Evolutionary conservation across 106 monocot genomes (phyloP), one percentile per base, ranked within the genome.

Genomic region (Phalaenopsis aphrodite): DNA sequence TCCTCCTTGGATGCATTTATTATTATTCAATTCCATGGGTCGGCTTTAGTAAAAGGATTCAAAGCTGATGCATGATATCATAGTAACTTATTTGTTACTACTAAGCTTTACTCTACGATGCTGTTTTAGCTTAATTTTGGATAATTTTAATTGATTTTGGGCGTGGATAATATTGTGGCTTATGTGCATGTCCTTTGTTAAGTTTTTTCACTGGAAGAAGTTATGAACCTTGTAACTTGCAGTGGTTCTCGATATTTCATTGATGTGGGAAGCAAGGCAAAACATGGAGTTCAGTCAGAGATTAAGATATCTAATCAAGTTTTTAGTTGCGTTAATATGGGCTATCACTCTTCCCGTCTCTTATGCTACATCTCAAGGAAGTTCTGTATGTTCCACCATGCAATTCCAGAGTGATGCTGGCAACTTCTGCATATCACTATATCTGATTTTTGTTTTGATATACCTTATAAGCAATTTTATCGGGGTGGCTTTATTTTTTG

Each of bases 231-330:
- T 55, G 23, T 47, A 57, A n/a, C 5, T 18, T 78, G 78, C 90
- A 93, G 93, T 88, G 81, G 78, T 55, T 81, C 79, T 93, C 77
- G 90, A 86, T 79, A 88, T 93, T 75, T 76, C 69, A 48, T 86
- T 93, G 77, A 81, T 84, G 36, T 93, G 93, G 93, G 81, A 85
- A 85, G 86, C 93, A 81, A 88, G 88, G 71, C 69, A 78, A 12
- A 88, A 83, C n/a, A 90, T 93, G 88, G 80, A 56, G 41, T 85
- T 75, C n/a, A 73, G 66, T 61, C 55, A 86, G 21, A 85, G 85
- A 79, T 75, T 93, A 83, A 88, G 93, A 88, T 87, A 79, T 75
- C 19, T 77, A 14, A 2, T 93, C 37, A 93, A 90, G 76, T 69
- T 93, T 57, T 78, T 85, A 76, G 24, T 83, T 81, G 88, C 90